Evolutionary conservation across 2,329 filamentous ascomycete species (phyloP).

Genomic region (Fusarium nematophilum): DNA sequence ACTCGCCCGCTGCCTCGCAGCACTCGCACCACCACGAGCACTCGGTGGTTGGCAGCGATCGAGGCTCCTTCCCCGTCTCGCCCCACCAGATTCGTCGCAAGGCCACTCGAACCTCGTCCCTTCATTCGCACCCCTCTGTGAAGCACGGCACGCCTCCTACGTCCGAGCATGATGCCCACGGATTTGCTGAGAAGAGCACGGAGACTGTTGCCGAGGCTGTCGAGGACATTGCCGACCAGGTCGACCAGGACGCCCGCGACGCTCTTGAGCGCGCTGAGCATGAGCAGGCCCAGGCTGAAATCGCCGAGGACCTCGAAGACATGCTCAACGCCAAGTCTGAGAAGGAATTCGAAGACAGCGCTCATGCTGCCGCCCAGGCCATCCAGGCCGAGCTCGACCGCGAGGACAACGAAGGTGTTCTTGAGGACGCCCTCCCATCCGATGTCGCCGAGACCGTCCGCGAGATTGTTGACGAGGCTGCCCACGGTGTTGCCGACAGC

Average conservation of each 20-base stretch:
- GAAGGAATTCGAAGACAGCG: conserved; percentile 64
- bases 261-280: conserved; percentile 69
- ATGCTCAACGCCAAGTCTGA: conserved; percentile 64
- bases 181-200: conserved; percentile 65
- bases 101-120: conserved; percentile 50
- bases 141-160: conserved; percentile 47
- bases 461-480: conserved; percentile 59
- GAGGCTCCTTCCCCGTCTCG: conserved; percentile 58
- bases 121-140: conserved; percentile 44
- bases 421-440: conserved; percentile 59
- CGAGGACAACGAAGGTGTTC: conserved; percentile 61
- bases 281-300: conserved; percentile 60
- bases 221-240: conserved; percentile 69
- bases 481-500: conserved; percentile 77
- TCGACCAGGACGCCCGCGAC: conserved; percentile 69
- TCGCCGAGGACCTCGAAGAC: conserved; percentile 58
- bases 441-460: conserved; percentile 54
- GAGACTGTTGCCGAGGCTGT: conserved; percentile 80
- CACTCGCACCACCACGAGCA: conserved; percentile 52
- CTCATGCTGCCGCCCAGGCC: conserved; percentile 56
- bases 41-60: conserved; percentile 52
- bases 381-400: conserved; percentile 67
- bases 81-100: conserved; percentile 54
- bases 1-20: conserved; percentile 53
- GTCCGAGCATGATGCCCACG: conserved; percentile 46